Conservation (phyloP, 805 yeast genomes). For the Cyberlindnera saturnus region DNA sequence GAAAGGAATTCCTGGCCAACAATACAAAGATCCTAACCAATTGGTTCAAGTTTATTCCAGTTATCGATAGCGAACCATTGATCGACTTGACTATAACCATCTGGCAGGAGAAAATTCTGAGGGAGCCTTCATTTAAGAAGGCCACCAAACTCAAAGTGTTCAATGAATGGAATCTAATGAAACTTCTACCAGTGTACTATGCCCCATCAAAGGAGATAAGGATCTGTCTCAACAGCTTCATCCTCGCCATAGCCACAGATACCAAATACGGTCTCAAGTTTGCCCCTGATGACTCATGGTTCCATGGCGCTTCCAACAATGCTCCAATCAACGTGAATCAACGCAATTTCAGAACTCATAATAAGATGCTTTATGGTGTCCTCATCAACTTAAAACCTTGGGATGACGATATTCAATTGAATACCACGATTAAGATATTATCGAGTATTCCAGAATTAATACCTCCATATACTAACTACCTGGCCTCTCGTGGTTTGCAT, state of each 20-base stretch:
- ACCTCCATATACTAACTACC: conserved; percentile 59
- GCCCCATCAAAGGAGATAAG: conserved; percentile 31
- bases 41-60: conserved; percentile 59
- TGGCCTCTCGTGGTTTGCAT: conserved; percentile 60
- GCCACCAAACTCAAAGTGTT: conserved; percentile 68
- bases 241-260: conserved; percentile 45
- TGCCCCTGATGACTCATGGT: conserved; percentile 48
- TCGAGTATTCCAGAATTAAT: conserved; percentile 59
- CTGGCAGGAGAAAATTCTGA: conserved; percentile 44
- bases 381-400: conserved; percentile 71
- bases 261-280: conserved; percentile 39
- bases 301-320: conserved; percentile 23
- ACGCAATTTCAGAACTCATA: conserved; percentile 52
- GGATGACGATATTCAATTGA: conserved; percentile 63
- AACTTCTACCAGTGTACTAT: conserved; percentile 47
- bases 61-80: conserved; percentile 44
- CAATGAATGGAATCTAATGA: conserved; percentile 67
- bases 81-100: conserved; percentile 37
- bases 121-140: conserved; percentile 57
- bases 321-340: conserved; percentile 39
- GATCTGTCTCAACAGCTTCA: conserved; percentile 37
- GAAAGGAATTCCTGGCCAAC: conserved; percentile 59
- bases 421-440: conserved; percentile 46
- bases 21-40: conserved; percentile 54
- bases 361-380: conserved; percentile 59